Percentiles rank a stretch among this genome's conserved stretches.
These are phyloP conservation scores for Colletotrichum neosansevieriae DNA, from an alignment of 2,329 filamentous ascomycete genomes.

Conservation along the genomic window DNA sequence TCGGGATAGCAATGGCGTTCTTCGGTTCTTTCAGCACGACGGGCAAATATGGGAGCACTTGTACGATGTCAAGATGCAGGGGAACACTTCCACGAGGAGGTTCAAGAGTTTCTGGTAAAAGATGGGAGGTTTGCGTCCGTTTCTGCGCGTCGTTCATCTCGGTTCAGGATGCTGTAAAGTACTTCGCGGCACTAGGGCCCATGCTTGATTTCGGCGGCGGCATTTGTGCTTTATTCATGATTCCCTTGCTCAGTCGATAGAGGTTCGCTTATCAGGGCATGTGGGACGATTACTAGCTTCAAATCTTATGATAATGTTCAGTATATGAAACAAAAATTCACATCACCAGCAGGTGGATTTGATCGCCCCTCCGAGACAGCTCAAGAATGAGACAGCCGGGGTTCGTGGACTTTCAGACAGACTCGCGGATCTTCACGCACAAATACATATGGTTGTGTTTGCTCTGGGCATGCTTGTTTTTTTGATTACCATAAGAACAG, in stretches of 20 bases:
- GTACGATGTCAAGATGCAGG: slow-evolving; percentile 34
- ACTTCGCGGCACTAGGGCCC: background rate
- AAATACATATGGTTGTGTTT: background rate
- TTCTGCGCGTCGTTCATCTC: slow-evolving; percentile 25
- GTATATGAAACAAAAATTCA: background rate
- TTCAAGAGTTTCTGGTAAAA: background rate
- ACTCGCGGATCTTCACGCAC: background rate
- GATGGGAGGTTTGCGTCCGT: slow-evolving; percentile 21
- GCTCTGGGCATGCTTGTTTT: slow-evolving; percentile 22
- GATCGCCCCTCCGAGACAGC: no score
- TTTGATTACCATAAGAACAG: slow-evolving; percentile 15
- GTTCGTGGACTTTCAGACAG: background rate
- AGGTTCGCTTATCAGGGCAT: slow-evolving; percentile 17
- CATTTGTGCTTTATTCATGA: slow-evolving; percentile 14
- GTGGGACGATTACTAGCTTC: slow-evolving; percentile 3
- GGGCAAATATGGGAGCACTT: slow-evolving; percentile 20
- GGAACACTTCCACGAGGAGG: slow-evolving; percentile 6
- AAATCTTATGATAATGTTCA: slow-evolving; percentile 22
- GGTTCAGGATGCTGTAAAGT: slow-evolving; percentile 28
- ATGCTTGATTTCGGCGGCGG: slow-evolving; percentile 14
- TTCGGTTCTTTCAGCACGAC: slow-evolving; percentile 22
- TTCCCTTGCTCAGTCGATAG: slow-evolving; percentile 25
- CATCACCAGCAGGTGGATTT: no score
- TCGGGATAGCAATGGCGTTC: slow-evolving; percentile 17
- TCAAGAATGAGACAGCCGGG: no score